These are phyloP conservation scores for Trichocladium antarcticum DNA, from an alignment of 495 filamentous ascomycete species.

Conservation along the genomic window DNA sequence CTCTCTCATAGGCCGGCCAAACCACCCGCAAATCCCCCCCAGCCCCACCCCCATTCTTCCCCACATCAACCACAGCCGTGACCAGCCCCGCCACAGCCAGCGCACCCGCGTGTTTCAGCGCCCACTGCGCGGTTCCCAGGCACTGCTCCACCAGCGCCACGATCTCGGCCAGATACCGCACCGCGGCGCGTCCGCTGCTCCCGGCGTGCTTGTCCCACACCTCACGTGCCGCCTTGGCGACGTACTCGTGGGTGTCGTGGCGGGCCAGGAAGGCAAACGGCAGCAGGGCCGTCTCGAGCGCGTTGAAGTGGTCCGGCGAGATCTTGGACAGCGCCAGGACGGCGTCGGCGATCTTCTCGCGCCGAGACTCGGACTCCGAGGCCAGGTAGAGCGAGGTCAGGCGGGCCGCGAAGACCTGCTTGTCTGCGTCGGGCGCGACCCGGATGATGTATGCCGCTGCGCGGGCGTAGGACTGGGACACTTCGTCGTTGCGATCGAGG, in stretches of 20 bases:
- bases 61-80: constrained; percentile 41
- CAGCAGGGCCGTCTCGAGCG: constrained; percentile 58
- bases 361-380: constrained; percentile 60
- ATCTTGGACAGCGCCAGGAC: constrained; percentile 70
- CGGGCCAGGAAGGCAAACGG: constrained; percentile 84
- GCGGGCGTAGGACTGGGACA: constrained; percentile 73
- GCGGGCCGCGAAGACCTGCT: constrained; percentile 54
- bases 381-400: constrained; percentile 65
- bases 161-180: constrained; percentile 78
- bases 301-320: constrained; percentile 77
- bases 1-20: constrained; percentile 74
- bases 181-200: constrained; percentile 62
- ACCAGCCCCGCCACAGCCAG: constrained; percentile 67
- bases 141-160: constrained; percentile 51
- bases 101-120: constrained; percentile 77
- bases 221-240: constrained; percentile 61
- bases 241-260: constrained; percentile 69
- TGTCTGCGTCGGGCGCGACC: constrained; percentile 45
- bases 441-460: constrained; percentile 77
- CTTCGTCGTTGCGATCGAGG: constrained; percentile 82
- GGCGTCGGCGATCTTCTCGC: constrained; percentile 68
- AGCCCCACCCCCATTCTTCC: constrained; percentile 26
- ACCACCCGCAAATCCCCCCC: constrained; percentile 47
- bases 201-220: constrained; percentile 87
- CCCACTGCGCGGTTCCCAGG: constrained; percentile 71